Base-by-base conservation (phyloP, 768 basidiomycete species). In the Agaricus subrufescens region DNA sequence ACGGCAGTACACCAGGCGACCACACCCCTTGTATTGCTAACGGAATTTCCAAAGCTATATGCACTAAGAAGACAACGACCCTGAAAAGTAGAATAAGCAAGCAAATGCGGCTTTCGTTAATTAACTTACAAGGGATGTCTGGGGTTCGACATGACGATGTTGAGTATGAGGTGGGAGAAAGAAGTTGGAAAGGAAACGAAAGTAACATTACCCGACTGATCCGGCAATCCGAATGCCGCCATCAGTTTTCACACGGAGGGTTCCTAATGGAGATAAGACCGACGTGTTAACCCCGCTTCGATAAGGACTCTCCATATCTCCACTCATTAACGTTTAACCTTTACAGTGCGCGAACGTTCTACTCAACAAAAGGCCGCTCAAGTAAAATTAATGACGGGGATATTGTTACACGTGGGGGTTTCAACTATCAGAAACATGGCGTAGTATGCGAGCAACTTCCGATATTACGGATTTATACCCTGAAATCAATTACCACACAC, bases 41-140 rank as follows among this genome's bases (percentile, higher is more conserved):
- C 0, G 91, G 91, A 4, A 82, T 77, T 66, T 94, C 91, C 54
- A 92, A 73, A 4, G 86, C 88, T 62, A 91, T 81, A 63, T 94
- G 91, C 27, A 93, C 70, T 39, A 94, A 74, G 70, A 93, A 94
- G 1, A 91, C 77, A 19, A 72, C 69, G 3, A 90, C 68, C 15
- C 71, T 67, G 43, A 40, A 39, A 15, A 34, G 11, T 23, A n/a
- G 11, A 47, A 29, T 38, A 2, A 45, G 52, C 11, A 6, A 9
- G 5, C 1, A 4, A 15, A 26, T n/a, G 31, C 29, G 25, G 10
- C 6, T n/a, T 29, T 37, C 10, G n/a, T 11, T 19, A n/a, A 14
- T 10, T 1, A 14, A 44, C 48, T 42, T n/a, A 39, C 46, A 43
- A 15, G 23, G 51, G 54, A 10, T 37, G 48, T 12, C 50, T 45